Evolutionary conservation across 768 basidiomycete genomes (phyloP).

Genomic region (Russula vinacea): DNA sequence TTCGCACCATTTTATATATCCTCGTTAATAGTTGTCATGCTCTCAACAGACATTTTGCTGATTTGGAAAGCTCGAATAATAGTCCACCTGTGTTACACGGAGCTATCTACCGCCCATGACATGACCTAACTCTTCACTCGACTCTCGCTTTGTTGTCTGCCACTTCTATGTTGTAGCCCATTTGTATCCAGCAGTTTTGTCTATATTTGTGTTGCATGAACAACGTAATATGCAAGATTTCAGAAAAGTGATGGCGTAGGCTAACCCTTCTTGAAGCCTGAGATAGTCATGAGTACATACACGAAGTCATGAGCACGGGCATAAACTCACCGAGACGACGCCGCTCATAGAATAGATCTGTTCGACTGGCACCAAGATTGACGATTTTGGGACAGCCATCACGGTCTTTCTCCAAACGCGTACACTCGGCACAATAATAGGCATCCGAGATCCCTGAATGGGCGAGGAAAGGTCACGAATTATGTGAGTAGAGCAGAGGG

Average conservation of each 20-base stretch:
- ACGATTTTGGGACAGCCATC: constrained; percentile 99
- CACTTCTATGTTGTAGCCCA: neutral
- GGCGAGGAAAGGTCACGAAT: neutral
- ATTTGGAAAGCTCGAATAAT: constrained; percentile 9
- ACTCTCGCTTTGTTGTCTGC: neutral
- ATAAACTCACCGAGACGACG: constrained; percentile 67
- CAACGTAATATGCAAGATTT: constrained; percentile 12
- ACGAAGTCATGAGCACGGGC: neutral
- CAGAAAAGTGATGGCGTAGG: neutral
- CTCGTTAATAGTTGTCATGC: neutral
- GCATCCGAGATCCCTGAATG: constrained; percentile 91
- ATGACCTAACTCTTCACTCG: neutral
- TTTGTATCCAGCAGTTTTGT: neutral
- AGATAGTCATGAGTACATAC: neutral
- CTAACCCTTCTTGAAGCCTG: constrained; percentile 70
- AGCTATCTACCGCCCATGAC: constrained; percentile 16
- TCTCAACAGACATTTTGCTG: constrained; percentile 16
- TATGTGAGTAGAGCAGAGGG: constrained; percentile 1
- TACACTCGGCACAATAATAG: constrained; percentile 98
- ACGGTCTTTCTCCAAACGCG: constrained; percentile 92
- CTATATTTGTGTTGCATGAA: neutral
- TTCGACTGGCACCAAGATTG: constrained; percentile 91
- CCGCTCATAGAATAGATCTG: constrained; percentile 89
- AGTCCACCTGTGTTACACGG: constrained; percentile 22
- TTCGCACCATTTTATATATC: constrained; percentile 5